Evolutionary conservation across 805 yeast species (phyloP).

Genomic region (Starmerella roubikii): DNA sequence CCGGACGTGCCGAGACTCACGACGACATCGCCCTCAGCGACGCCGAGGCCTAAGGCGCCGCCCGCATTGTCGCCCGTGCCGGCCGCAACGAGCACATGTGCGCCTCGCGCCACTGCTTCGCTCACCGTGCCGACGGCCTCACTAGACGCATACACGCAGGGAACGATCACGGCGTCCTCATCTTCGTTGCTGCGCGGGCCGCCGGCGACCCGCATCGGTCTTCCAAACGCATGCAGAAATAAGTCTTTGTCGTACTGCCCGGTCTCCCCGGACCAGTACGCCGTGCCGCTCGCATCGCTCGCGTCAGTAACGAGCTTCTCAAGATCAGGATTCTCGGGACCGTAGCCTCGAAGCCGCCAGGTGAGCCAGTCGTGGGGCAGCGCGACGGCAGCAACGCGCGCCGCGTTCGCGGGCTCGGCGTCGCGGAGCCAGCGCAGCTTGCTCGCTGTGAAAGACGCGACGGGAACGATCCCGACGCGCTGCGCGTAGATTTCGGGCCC

Average conservation of each 20-base stretch:
- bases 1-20: constrained; percentile 21
- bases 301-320: constrained; percentile 19
- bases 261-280: constrained; percentile 19
- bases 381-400: constrained; percentile 17
- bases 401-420: constrained; percentile 19
- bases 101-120: neutral
- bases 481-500: constrained; percentile 18
- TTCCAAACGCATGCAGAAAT: constrained; percentile 19
- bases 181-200: neutral
- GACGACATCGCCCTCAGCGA: constrained; percentile 16
- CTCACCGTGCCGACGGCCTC: constrained; percentile 13
- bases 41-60: constrained; percentile 20
- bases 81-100: constrained; percentile 16
- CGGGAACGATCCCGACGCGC: constrained; percentile 21
- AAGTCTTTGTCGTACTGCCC: constrained; percentile 16
- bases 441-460: constrained; percentile 21
- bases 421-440: constrained; percentile 21
- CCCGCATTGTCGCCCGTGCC: constrained; percentile 23
- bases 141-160: constrained; percentile 15
- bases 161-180: constrained; percentile 16
- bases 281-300: constrained; percentile 22
- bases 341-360: constrained; percentile 21
- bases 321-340: constrained; percentile 18
- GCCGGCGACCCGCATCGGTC: constrained; percentile 17
- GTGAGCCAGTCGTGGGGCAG: constrained; percentile 23